phyloP scores from a whole-genome alignment of 208 protist species.

The Blechomonas ayalai region DNA sequence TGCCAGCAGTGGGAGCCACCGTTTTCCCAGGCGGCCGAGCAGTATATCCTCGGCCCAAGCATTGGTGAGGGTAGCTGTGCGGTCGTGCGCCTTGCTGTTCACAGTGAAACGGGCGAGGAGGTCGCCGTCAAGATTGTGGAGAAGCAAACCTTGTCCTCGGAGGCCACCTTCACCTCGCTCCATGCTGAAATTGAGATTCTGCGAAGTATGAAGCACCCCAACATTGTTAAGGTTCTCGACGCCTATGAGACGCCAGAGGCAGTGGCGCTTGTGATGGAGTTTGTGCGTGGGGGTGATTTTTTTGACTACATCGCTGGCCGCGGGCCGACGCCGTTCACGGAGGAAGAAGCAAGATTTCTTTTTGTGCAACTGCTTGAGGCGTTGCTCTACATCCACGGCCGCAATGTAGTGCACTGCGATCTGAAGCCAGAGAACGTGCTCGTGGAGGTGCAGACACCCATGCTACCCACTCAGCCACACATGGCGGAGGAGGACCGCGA shows the following conservation, averaged over 20 bases:
- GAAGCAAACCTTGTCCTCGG: conserved; percentile 23
- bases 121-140: conserved; percentile 80
- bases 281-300: conserved; percentile 56
- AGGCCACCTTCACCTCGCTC: conserved; percentile 31
- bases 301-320: conserved; percentile 75
- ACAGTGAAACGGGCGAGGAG: conserved; percentile 17
- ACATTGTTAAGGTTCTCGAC: conserved; percentile 59
- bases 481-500: not conserved
- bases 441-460: conserved; percentile 16
- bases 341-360: conserved; percentile 45
- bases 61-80: conserved; percentile 64
- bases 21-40: conserved; percentile 4
- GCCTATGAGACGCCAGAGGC: conserved; percentile 32
- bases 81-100: conserved; percentile 32
- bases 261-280: conserved; percentile 77
- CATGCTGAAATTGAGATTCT: conserved; percentile 63
- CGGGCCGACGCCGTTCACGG: conserved; percentile 43
- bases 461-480: not conserved
- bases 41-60: conserved; percentile 31
- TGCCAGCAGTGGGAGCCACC: too few species aligned
- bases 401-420: conserved; percentile 61
- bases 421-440: conserved; percentile 80
- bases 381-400: conserved; percentile 48
- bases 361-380: conserved; percentile 68
- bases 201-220: conserved; percentile 48